A percentile compares a stretch with the other conserved stretches of the same genome.
Conservation (phyloP, 495 filamentous ascomycete genomes). For the Aspergillus wentii region DNA sequence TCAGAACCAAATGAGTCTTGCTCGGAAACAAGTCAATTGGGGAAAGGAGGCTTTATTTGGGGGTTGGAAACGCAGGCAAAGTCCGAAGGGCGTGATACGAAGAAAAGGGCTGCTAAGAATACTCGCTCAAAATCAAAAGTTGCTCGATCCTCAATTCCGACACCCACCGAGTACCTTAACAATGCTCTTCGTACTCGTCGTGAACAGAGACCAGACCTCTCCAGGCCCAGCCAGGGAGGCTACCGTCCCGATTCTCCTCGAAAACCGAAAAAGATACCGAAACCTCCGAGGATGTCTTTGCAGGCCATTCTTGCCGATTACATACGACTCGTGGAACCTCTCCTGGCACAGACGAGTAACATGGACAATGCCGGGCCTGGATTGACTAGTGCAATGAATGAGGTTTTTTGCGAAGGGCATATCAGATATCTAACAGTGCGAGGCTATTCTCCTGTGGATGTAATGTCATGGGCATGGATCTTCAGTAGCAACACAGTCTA, state of each 20-base stretch:
- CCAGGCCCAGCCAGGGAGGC: too few species aligned
- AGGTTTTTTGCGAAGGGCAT: conserved; percentile 29
- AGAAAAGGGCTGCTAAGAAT: too few species aligned
- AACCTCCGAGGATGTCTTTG: conserved; percentile 16
- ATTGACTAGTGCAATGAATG: conserved; percentile 21
- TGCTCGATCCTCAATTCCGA: conserved; percentile 6
- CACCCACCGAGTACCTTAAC: conserved; percentile 31
- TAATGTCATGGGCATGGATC: conserved; percentile 56
- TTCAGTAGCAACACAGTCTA: conserved; percentile 37
- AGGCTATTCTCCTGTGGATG: conserved; percentile 43
- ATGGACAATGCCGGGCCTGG: background rate
- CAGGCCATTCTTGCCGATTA: conserved; percentile 38
- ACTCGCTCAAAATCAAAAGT: background rate
- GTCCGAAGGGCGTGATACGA: too few species aligned
- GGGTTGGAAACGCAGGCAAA: too few species aligned
- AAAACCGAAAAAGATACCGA: conserved; percentile 8
- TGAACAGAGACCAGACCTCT: too few species aligned
- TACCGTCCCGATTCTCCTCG: too few species aligned
- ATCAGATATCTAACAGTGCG: conserved; percentile 28
- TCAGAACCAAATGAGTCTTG: background rate
- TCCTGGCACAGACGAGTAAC: conserved; percentile 13
- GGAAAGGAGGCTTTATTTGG: too few species aligned
- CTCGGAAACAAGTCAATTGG: background rate
- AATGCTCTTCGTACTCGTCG: conserved; percentile 25
- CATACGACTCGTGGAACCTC: conserved; percentile 31